Conservation (phyloP, 2,329 filamentous ascomycete genomes). For the Phialophora chinensis region DNA sequence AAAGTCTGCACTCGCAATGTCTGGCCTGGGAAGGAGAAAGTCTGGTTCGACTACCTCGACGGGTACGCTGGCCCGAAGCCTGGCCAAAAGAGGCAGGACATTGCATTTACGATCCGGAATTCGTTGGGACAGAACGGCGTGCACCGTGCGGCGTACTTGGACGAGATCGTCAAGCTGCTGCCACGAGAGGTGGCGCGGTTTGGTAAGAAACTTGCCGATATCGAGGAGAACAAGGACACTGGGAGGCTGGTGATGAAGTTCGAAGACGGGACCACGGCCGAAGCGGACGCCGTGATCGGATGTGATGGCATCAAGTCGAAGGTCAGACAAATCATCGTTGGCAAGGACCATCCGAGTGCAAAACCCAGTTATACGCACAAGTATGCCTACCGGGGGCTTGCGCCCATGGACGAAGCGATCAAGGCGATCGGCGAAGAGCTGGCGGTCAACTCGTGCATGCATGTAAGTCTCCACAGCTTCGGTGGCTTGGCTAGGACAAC, state of each 20-base stretch:
- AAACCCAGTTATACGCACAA: slow-evolving; percentile 58
- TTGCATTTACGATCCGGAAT: slow-evolving; percentile 49
- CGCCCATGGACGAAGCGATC: slow-evolving; percentile 63
- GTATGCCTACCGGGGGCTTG: slow-evolving; percentile 66
- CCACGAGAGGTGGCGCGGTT: slow-evolving; percentile 51
- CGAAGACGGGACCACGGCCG: slow-evolving; percentile 50
- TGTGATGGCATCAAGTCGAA: slow-evolving; percentile 69
- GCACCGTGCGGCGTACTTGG: slow-evolving; percentile 57
- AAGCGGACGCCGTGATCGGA: slow-evolving; percentile 56
- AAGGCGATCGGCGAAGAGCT: slow-evolving; percentile 57
- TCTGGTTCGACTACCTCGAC: slow-evolving; percentile 53
- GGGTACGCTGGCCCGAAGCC: slow-evolving; percentile 41
- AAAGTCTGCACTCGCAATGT: slow-evolving; percentile 42
- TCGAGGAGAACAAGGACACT: slow-evolving; percentile 21
- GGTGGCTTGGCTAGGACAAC: background rate
- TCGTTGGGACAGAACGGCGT: slow-evolving; percentile 43
- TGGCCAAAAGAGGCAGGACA: slow-evolving; percentile 45
- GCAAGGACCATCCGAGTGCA: slow-evolving; percentile 52
- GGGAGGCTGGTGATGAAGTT: slow-evolving; percentile 50
- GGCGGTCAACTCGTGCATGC: slow-evolving; percentile 53
- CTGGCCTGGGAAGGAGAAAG: slow-evolving; percentile 44
- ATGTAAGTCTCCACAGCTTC: slow-evolving; percentile 36
- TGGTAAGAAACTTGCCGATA: slow-evolving; percentile 46
- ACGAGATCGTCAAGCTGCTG: slow-evolving; percentile 56
- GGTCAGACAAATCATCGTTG: slow-evolving; percentile 60